Conservation (phyloP, 345 rosid genomes). For the Arabidopsis suecica region DNA sequence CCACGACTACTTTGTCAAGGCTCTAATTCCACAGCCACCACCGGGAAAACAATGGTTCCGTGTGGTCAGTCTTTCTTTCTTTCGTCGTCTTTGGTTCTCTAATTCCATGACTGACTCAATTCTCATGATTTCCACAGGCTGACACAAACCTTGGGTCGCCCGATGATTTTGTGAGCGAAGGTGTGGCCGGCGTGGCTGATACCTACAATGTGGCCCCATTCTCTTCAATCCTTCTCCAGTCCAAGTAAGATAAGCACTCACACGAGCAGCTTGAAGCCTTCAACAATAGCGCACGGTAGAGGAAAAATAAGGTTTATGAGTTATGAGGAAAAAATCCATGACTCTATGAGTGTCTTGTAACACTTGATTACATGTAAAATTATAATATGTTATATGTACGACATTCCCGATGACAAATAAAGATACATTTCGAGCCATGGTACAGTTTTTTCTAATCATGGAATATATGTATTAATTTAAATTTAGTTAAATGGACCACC, state of each 20-base stretch:
- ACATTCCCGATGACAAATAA: not conserved
- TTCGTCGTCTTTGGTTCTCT: constrained; percentile 15
- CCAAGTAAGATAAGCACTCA: constrained; percentile 49
- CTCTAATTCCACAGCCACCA: constrained; percentile 69
- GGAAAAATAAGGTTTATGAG: not conserved
- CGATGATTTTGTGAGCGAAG: constrained; percentile 62
- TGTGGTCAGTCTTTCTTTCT: constrained; percentile 64
- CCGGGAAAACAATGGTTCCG: constrained; percentile 69
- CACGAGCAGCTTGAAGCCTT: constrained; percentile 13
- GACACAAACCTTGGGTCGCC: constrained; percentile 84
- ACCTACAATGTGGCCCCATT: constrained; percentile 70
- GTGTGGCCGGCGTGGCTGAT: constrained; percentile 63
- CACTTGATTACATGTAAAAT: constrained; percentile 3
- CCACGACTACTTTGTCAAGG: constrained; percentile 68
- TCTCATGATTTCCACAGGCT: constrained; percentile 53
- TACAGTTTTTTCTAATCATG: no score
- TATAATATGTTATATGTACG: not conserved
- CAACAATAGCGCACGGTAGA: not conserved
- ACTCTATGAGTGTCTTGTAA: not conserved
- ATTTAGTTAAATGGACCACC: not conserved
- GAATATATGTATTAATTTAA: not conserved
- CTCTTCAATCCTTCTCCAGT: constrained; percentile 75
- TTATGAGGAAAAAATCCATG: not conserved
- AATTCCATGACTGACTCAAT: not conserved
- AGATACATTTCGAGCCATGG: no score